Base-by-base conservation (phyloP, 2,329 filamentous ascomycete genomes). In the Calonectria crousiana region DNA sequence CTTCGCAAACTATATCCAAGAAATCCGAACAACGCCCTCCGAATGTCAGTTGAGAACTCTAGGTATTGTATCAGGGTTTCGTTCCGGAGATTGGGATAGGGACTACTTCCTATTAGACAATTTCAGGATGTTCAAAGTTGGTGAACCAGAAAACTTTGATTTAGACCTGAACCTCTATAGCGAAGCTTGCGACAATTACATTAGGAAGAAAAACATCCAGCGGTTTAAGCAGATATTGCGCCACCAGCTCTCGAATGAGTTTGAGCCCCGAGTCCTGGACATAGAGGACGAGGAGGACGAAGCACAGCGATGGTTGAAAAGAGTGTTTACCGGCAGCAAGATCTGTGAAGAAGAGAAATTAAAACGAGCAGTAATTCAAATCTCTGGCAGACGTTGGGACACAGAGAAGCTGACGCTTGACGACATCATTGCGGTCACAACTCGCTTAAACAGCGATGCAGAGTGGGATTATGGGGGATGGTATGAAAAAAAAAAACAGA, bases 41-140 rank as follows among this genome's bases (percentile, higher is more conserved):
- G 26, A 9, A 20, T 0, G 3, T 13, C 6, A 26, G 41, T 20
- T 23, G n/a, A 28, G 23, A 38, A 14, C 36, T 20, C 23, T 62
- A 14, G 34, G 23, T 1, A 26, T 41, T 41, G n/a, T 18, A 2
- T 62, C 56, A 1, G 56, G 56, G 0, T 10, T 41, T 6, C 2
- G 3, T 1, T 2, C 3, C 10, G 3, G 13, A 3, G 9, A 18
- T 4, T 1, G 2, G 20, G 6, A 2, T 1, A 10, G 2, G 2
- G 2, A 18, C 4, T 1, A 2, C 9, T 62, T 41, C 26, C 34
- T 28, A 1, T 11, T 9, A 10, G n/a, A 30, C 1, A 5, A n/a
- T 4, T 2, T 28, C 3, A 28, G 6, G 14, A 4, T 3, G 9
- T 20, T 62, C 28, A 1, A 20, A 11, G 6, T 62, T 28, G 1